These are phyloP conservation scores for Ascomycota sp. DNA, from an alignment of 2,329 filamentous ascomycete species.

Conservation along the genomic window DNA sequence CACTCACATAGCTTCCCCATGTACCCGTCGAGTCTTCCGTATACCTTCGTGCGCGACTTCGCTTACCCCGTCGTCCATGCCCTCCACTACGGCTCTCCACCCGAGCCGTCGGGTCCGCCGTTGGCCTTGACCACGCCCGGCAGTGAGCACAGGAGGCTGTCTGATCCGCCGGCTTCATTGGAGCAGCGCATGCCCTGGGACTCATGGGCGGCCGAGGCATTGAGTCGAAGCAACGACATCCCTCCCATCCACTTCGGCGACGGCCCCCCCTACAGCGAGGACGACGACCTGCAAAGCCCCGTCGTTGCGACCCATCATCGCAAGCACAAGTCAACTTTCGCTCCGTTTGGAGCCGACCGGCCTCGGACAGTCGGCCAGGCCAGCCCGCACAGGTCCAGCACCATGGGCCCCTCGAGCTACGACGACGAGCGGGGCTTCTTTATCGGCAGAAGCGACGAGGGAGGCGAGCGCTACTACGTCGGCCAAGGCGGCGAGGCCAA, in stretches of 20 bases:
- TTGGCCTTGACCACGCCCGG: constrained; percentile 71
- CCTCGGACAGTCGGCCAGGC: constrained; percentile 25
- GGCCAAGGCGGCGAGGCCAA: constrained; percentile 49
- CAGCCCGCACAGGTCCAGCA: constrained; percentile 16
- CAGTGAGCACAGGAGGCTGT: constrained; percentile 63
- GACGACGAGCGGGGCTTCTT: constrained; percentile 46
- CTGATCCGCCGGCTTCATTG: constrained; percentile 61
- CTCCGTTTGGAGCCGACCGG: constrained; percentile 21
- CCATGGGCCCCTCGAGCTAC: constrained; percentile 27
- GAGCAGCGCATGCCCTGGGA: constrained; percentile 46
- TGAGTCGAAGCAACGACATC: constrained; percentile 47
- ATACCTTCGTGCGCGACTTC: constrained; percentile 88
- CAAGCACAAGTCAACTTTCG: constrained; percentile 57
- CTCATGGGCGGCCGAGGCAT: constrained; percentile 29
- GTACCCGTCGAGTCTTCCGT: constrained; percentile 69
- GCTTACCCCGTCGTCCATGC: constrained; percentile 70
- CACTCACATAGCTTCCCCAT: constrained; percentile 63
- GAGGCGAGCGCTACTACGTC: constrained; percentile 55
- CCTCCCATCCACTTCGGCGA: constrained; percentile 71
- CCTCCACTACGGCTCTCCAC: constrained; percentile 83
- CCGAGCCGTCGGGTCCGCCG: constrained; percentile 45
- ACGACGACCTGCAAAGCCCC: constrained; percentile 84
- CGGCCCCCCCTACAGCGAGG: constrained; percentile 84
- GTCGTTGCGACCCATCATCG: constrained; percentile 70
- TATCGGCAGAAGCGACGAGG: constrained; percentile 45